phyloP scores from a whole-genome alignment of 257 asterid genomes.

The Solanum verrucosum region DNA sequence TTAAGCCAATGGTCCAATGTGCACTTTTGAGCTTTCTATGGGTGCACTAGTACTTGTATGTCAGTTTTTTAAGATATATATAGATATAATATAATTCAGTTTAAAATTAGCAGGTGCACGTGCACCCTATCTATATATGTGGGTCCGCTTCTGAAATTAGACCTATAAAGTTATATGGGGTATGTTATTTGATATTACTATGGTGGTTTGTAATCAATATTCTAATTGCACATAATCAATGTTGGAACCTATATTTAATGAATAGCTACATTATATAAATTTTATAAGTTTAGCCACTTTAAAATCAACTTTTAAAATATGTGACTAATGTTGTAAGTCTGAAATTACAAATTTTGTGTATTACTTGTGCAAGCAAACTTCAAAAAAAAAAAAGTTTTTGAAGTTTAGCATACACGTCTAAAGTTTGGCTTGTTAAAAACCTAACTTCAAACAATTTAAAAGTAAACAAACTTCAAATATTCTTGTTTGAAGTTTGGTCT shows the following conservation, averaged over 20 bases:
- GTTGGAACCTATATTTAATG: too few relatives aligned
- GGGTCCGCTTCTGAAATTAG: rapidly evolving
- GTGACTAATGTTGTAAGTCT: neutral
- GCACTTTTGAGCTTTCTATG: neutral
- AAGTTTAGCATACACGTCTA: rapidly evolving
- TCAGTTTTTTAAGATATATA: too few relatives aligned
- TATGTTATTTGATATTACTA: too few relatives aligned
- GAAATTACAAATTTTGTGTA: neutral
- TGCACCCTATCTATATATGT: neutral
- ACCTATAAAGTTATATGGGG: too few relatives aligned
- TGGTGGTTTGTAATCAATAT: neutral
- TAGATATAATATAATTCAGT: too few relatives aligned
- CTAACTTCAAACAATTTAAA: neutral
- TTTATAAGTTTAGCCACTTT: neutral
- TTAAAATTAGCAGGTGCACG: rapidly evolving
- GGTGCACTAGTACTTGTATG: too few relatives aligned
- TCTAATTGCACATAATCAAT: neutral
- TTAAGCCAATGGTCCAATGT: neutral
- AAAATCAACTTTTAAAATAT: neutral
- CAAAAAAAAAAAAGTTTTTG: neutral
- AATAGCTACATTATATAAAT: neutral
- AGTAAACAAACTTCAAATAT: neutral
- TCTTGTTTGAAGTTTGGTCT: too few relatives aligned
- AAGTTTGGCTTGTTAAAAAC: neutral
- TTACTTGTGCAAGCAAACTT: neutral